Percentiles rank a stretch among this genome's conserved stretches.
Conservation (phyloP, 257 asterid genomes). For the Henckelia pumila region DNA sequence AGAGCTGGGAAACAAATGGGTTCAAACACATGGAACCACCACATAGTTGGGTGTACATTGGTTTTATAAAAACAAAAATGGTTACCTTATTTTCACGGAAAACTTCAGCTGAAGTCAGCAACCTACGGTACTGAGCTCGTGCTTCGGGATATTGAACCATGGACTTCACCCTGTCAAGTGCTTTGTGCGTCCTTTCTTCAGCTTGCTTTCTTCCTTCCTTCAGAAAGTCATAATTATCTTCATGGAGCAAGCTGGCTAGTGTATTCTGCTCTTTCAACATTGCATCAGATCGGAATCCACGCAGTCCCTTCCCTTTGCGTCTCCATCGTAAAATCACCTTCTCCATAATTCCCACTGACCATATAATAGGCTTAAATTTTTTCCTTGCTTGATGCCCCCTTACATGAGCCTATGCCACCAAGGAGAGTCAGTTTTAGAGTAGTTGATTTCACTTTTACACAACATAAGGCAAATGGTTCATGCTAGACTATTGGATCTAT, state of each 20-base stretch:
- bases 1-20: background rate
- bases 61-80: slow-evolving; percentile 11
- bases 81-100: slow-evolving; percentile 76
- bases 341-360: slow-evolving; percentile 95
- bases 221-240: slow-evolving; percentile 81
- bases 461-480: background rate
- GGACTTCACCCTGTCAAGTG: slow-evolving; percentile 85
- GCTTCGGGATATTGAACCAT: slow-evolving; percentile 90
- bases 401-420: slow-evolving; percentile 77
- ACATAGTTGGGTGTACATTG: background rate
- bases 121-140: slow-evolving; percentile 87
- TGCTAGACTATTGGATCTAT: slow-evolving; percentile 8
- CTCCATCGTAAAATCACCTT: slow-evolving; percentile 96
- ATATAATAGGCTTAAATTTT: slow-evolving; percentile 71
- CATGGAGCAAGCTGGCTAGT: slow-evolving; percentile 34
- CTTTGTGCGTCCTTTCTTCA: slow-evolving; percentile 83
- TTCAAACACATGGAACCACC: background rate
- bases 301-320: slow-evolving; percentile 81
- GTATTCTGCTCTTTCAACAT: slow-evolving; percentile 39
- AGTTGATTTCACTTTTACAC: background rate
- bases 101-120: slow-evolving; percentile 78
- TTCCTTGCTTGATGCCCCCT: slow-evolving; percentile 97
- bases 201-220: slow-evolving; percentile 87
- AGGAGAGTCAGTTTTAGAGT: slow-evolving; percentile 29
- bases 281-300: slow-evolving; percentile 68